Evolutionary conservation across 345 rosid species (phyloP).

Genomic region (Camelina hispida): DNA sequence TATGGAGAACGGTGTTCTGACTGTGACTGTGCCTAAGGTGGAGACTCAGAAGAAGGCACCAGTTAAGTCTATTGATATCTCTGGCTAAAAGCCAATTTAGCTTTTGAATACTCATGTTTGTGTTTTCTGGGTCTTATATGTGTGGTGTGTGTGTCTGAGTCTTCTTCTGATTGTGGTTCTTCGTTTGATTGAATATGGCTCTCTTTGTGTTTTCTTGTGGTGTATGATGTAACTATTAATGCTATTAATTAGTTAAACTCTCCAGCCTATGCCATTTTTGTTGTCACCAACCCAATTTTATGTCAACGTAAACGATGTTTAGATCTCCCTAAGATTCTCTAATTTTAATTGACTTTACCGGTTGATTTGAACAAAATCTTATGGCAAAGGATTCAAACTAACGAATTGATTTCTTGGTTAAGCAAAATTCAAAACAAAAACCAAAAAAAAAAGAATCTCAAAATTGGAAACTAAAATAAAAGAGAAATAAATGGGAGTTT

Average conservation of each 20-base stretch:
- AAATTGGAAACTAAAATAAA: neutral
- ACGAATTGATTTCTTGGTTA: too few relatives aligned
- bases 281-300: too few relatives aligned
- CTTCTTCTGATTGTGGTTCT: neutral
- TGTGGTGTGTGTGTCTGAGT: neutral
- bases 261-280: too few relatives aligned
- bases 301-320: too few relatives aligned
- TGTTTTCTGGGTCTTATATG: neutral
- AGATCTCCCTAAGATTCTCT: too few relatives aligned
- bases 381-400: neutral
- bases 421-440: neutral
- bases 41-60: slow-evolving; percentile 36
- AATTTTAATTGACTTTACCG: too few relatives aligned
- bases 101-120: neutral
- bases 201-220: neutral
- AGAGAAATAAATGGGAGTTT: slow-evolving; percentile 16
- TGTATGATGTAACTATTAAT: neutral
- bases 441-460: neutral
- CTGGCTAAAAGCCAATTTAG: neutral
- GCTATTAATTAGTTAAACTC: too few relatives aligned
- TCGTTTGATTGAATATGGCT: neutral
- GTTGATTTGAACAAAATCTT: too few relatives aligned
- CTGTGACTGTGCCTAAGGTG: slow-evolving; percentile 46
- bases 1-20: slow-evolving; percentile 54
- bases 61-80: slow-evolving; percentile 48